Percentiles rank a stretch among this genome's conserved stretches.
phyloP scores from a whole-genome alignment of 225 moss, liverwort and hornwort genomes.

The Sphagnum contortum region DNA sequence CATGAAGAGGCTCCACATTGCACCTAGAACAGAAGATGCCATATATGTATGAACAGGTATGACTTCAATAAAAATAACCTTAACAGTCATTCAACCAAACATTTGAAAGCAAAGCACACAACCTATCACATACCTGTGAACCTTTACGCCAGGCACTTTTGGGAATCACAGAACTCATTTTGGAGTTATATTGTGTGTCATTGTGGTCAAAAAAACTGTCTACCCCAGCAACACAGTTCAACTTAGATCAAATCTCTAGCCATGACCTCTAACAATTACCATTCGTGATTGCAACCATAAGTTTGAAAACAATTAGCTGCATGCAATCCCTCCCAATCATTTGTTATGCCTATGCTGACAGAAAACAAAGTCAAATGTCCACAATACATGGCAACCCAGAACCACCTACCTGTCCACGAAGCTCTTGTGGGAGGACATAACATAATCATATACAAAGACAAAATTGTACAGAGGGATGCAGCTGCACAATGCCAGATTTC shows the following conservation, averaged over 20 bases:
- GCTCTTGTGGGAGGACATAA: slow-evolving; percentile 78
- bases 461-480: slow-evolving; percentile 89
- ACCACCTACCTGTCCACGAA: slow-evolving; percentile 76
- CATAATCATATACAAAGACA: slow-evolving; percentile 68
- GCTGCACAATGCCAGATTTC: slow-evolving; percentile 19
- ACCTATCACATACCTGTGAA: slow-evolving; percentile 61
- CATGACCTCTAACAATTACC: too few relatives aligned
- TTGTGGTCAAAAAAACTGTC: slow-evolving; percentile 68
- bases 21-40: too few relatives aligned
- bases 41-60: too few relatives aligned
- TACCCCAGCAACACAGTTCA: too few relatives aligned
- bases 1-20: too few relatives aligned
- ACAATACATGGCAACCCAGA: neutral
- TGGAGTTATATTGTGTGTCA: slow-evolving; percentile 78
- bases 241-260: too few relatives aligned
- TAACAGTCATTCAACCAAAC: neutral
- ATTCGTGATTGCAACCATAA: too few relatives aligned
- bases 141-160: slow-evolving; percentile 90
- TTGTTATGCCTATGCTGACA: neutral
- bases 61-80: too few relatives aligned
- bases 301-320: too few relatives aligned
- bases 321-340: neutral
- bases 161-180: slow-evolving; percentile 85
- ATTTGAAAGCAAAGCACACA: neutral
- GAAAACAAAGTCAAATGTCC: neutral